Conservation (phyloP, 2,329 filamentous ascomycete species). For the Trichoderma guizhouense region DNA sequence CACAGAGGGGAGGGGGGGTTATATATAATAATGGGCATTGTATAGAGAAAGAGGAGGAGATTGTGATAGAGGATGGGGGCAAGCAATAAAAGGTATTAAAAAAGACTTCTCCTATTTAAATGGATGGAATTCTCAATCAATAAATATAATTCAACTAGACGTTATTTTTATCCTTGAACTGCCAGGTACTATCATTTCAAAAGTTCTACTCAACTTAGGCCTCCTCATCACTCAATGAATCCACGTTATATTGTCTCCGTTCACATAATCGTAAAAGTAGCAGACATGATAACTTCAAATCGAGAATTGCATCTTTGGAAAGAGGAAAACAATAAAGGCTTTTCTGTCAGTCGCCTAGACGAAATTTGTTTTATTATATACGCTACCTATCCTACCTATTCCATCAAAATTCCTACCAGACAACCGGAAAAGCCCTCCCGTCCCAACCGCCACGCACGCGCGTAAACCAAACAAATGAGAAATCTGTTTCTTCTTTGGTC, state of each 20-base stretch:
- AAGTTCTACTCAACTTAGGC: no score
- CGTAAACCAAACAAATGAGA: neutral
- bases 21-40: neutral
- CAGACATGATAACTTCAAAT: neutral
- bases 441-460: constrained; percentile 7
- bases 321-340: neutral
- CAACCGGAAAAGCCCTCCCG: neutral
- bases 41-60: constrained; percentile 3
- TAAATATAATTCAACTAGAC: neutral
- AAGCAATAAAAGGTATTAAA: neutral
- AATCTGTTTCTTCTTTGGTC: neutral
- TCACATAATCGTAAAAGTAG: neutral
- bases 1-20: neutral
- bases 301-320: neutral
- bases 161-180: neutral
- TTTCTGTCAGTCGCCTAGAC: neutral
- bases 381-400: constrained; percentile 12
- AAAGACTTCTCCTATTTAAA: neutral
- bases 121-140: neutral
- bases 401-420: constrained; percentile 2
- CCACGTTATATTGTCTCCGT: no score
- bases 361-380: constrained; percentile 6
- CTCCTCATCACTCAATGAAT: neutral
- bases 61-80: neutral
- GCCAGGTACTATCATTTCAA: no score